Conservation (phyloP, 495 filamentous ascomycete genomes). For the Pseudevernia furfuracea region DNA sequence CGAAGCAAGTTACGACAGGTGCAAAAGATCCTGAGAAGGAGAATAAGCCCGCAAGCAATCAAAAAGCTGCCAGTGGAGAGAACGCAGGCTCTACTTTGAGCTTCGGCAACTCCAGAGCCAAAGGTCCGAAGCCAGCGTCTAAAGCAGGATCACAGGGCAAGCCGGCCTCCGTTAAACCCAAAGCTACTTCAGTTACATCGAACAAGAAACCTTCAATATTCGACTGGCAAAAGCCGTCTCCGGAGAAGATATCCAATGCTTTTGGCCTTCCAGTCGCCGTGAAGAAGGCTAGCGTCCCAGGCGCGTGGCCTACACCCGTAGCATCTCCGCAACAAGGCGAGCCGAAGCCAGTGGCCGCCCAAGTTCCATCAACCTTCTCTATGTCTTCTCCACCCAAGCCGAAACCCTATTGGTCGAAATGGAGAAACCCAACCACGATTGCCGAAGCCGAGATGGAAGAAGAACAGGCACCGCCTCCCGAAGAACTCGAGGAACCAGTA, state of each 20-base stretch:
- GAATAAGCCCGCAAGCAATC: neutral
- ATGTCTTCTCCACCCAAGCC: constrained; percentile 3
- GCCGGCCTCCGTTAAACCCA: constrained; percentile 4
- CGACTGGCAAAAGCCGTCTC: constrained; percentile 4
- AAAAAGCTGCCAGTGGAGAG: neutral
- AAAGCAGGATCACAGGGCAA: neutral
- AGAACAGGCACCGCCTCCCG: neutral
- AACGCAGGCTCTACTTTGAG: neutral
- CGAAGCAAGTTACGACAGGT: constrained; percentile 8
- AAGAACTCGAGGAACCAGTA: constrained; percentile 5
- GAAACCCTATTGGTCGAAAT: constrained; percentile 23
- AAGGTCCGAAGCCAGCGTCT: neutral
- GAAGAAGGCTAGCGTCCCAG: constrained; percentile 3
- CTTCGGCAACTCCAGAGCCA: constrained; percentile 13
- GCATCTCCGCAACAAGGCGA: neutral
- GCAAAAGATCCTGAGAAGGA: constrained; percentile 6
- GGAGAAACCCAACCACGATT: constrained; percentile 3
- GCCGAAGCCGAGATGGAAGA: constrained; percentile 7
- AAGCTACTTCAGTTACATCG: neutral
- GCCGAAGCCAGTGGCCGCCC: neutral
- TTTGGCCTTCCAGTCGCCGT: neutral
- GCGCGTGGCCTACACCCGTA: constrained; percentile 1
- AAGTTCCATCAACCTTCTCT: neutral
- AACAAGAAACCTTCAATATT: neutral
- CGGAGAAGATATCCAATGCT: neutral